Percentiles rank a stretch among this genome's conserved stretches.
Evolutionary conservation across 2,329 filamentous ascomycete species (phyloP).

Genomic region (Fusarium oligoseptatum): DNA sequence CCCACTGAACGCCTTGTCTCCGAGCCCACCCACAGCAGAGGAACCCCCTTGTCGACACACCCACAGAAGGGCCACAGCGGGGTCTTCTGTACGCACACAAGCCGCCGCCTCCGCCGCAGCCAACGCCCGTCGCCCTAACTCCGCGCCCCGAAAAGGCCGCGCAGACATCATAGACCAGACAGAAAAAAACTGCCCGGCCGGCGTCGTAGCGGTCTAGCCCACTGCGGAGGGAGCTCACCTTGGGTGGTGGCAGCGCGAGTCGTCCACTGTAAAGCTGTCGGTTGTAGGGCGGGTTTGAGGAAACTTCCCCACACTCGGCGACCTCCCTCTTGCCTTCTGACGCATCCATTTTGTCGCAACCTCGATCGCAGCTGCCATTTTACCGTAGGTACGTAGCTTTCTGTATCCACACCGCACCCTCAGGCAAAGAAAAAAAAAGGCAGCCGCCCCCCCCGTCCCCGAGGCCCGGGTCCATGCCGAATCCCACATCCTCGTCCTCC

Average conservation of each 20-base stretch:
- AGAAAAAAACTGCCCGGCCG: background rate
- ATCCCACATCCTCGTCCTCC: slow-evolving; percentile 42
- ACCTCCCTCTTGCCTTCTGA: slow-evolving; percentile 39
- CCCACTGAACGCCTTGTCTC: slow-evolving; percentile 30
- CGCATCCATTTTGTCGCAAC: slow-evolving; percentile 30
- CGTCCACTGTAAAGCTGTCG: slow-evolving; percentile 16
- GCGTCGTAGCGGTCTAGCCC: slow-evolving; percentile 4
- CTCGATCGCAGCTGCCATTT: slow-evolving; percentile 7
- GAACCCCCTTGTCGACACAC: slow-evolving; percentile 9
- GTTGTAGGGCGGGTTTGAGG: background rate
- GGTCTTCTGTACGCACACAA: slow-evolving; percentile 9
- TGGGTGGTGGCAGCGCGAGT: slow-evolving; percentile 13
- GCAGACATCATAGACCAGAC: slow-evolving; percentile 50
- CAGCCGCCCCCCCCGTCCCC: slow-evolving; percentile 46
- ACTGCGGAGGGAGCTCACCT: slow-evolving; percentile 19
- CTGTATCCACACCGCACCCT: slow-evolving; percentile 36
- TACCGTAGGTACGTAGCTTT: slow-evolving; percentile 29
- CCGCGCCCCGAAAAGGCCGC: slow-evolving; percentile 45
- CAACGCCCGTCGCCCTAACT: slow-evolving; percentile 38
- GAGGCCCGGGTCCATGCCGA: slow-evolving; percentile 37
- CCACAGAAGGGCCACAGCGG: slow-evolving; percentile 36
- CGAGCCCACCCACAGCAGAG: slow-evolving; percentile 29
- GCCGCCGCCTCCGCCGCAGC: slow-evolving; percentile 20
- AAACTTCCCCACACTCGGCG: slow-evolving; percentile 37
- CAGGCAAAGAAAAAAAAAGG: slow-evolving; percentile 50